Base-by-base conservation (phyloP, 2,329 filamentous ascomycete genomes). In the Coleophoma eucalyptorum region DNA sequence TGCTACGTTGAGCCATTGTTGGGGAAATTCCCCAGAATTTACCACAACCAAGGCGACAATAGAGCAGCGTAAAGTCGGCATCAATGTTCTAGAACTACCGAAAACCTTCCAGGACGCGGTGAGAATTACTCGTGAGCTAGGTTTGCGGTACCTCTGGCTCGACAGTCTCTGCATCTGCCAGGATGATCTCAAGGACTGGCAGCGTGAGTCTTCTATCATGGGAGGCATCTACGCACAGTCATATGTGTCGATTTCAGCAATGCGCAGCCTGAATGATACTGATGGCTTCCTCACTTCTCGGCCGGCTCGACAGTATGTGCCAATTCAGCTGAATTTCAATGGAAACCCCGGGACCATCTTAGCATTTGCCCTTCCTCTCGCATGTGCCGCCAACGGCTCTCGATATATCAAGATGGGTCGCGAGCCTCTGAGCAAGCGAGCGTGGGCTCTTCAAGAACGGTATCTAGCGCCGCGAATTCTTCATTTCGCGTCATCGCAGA, bases 141-240 rank as follows among this genome's bases (percentile, higher is more conserved):
- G 18, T 4, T 13, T 46, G 8, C 18, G 5, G 3, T 52, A 49
- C 33, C 16, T 54, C 13, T 54, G 52, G 50, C 21, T 54, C 18
- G 50, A 52, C 46, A 31, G 46, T 5, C 33, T 52, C 3, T 52
- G 50, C 34, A 52, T 52, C 15, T 34, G 51, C 21, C 52, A 54
- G 45, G 52, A 54, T 47, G 35, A 52, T n/a, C 21, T 10, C 1
- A n/a, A 12, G 3, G 48, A 50, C 42, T 34, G 15, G 16, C 16
- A 32, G 13, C 26, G 32, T 8, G 48, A 50, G n/a, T 18, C 33
- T 13, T 18, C 40, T 5, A 33, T 15, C 4, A 50, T 50, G 48
- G 16, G 11, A 11, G n/a, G 13, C 16, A 37, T 50, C n/a, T 50
- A 50, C 20, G n/a, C 21, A 11, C 21, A 50, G 11, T 35, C 48